Evolutionary conservation across 257 asterid genomes (phyloP).

Genomic region (Nicotiana undulata): DNA sequence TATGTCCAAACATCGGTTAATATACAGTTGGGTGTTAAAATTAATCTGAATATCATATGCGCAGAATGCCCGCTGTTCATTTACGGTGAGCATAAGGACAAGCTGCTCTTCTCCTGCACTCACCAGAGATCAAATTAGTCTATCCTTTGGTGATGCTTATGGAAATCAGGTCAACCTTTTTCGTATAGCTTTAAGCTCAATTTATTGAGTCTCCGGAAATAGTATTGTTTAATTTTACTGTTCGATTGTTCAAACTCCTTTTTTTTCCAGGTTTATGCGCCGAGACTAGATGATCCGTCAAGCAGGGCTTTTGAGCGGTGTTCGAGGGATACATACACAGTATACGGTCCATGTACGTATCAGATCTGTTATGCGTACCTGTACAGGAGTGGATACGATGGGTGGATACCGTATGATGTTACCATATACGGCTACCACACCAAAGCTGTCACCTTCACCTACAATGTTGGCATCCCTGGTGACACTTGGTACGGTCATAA

Average conservation of each 20-base stretch:
- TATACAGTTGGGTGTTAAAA: not conserved
- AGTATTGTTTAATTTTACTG: not conserved
- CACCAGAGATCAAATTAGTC: conserved; percentile 79
- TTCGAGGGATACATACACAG: conserved; percentile 61
- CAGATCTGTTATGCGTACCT: conserved; percentile 83
- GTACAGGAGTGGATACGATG: conserved; percentile 85
- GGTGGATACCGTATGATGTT: conserved; percentile 82
- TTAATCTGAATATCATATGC: not conserved
- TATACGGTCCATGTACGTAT: conserved; percentile 80
- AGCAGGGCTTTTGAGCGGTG: conserved; percentile 71
- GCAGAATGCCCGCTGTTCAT: conserved; percentile 35
- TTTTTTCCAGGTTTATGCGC: conserved; percentile 64
- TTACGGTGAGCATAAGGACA: conserved; percentile 62
- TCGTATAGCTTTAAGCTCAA: not conserved
- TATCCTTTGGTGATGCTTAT: conserved; percentile 90
- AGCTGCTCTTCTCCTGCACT: conserved; percentile 69
- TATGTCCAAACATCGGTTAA: not conserved
- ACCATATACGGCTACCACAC: conserved; percentile 51
- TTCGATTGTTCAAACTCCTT: not conserved
- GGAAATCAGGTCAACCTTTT: conserved; percentile 71
- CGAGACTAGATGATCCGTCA: conserved; percentile 66
- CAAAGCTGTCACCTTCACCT: conserved; percentile 48
- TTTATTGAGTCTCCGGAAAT: not conserved
- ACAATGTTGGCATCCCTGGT: conserved; percentile 55
- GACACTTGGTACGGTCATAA: conserved; percentile 72